Evolutionary conservation across 1,139 yeast genomes (phyloP).

Genomic region (Diutina catenulata): DNA sequence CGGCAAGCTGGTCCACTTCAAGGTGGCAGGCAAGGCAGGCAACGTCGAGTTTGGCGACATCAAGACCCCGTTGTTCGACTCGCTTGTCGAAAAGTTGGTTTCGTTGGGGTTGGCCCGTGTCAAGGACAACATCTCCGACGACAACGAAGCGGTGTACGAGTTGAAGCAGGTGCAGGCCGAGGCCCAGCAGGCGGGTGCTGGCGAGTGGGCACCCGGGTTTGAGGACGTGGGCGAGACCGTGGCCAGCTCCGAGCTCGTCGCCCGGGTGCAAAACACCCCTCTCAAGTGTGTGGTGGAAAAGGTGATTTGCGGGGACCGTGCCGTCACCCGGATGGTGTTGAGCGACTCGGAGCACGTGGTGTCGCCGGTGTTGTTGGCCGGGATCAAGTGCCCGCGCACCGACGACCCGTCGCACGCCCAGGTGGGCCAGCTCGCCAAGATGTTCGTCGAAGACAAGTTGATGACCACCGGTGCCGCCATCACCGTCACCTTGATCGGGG

Average conservation of each 20-base stretch:
- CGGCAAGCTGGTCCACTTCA: constrained; percentile 57
- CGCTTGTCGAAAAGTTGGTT: constrained; percentile 46
- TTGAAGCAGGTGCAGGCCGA: constrained; percentile 27
- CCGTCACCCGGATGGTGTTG: constrained; percentile 44
- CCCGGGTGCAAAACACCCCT: constrained; percentile 28
- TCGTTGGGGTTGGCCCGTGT: constrained; percentile 52
- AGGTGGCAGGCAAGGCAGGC: constrained; percentile 34
- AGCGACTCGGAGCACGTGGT: constrained; percentile 31
- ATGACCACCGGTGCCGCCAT: constrained; percentile 46
- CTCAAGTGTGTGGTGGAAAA: constrained; percentile 56
- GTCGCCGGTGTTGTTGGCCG: constrained; percentile 59
- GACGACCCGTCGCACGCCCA: constrained; percentile 29
- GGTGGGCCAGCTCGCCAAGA: constrained; percentile 55
- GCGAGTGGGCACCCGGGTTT: constrained; percentile 38
- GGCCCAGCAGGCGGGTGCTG: constrained; percentile 38
- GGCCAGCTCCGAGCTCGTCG: constrained; percentile 26
- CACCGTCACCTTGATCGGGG: constrained; percentile 47
- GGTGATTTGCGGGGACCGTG: constrained; percentile 69
- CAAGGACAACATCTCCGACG: constrained; percentile 40
- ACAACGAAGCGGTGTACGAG: constrained; percentile 13
- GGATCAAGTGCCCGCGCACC: constrained; percentile 62
- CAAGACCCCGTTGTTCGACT: constrained; percentile 49
- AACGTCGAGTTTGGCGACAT: constrained; percentile 55
- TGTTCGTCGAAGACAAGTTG: constrained; percentile 55
- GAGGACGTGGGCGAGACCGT: constrained; percentile 14